Evolutionary conservation across 2,329 filamentous ascomycete species (phyloP).

Genomic region (Davidsoniella neocaledoniae): DNA sequence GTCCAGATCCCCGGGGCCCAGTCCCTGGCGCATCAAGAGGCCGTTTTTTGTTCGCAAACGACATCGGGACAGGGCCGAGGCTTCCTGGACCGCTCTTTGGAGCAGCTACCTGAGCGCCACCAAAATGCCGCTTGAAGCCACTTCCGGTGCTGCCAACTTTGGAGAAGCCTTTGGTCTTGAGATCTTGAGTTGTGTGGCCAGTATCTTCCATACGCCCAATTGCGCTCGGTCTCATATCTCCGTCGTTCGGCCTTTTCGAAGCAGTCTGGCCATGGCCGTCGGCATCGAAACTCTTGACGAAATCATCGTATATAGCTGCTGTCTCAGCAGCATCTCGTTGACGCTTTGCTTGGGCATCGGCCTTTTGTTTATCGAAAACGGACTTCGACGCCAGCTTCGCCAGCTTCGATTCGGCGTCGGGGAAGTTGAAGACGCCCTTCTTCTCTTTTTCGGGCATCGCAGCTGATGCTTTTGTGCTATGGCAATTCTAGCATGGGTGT

Average conservation of each 20-base stretch:
- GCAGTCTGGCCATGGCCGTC: slow-evolving; percentile 34
- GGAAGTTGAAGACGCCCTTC: slow-evolving; percentile 33
- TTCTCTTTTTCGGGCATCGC: too few species aligned
- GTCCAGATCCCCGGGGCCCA: slow-evolving; percentile 14
- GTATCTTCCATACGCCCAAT: neutral
- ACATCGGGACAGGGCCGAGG: slow-evolving; percentile 34
- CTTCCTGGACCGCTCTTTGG: slow-evolving; percentile 46
- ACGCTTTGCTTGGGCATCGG: slow-evolving; percentile 78
- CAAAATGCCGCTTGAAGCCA: slow-evolving; percentile 46
- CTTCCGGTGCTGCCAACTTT: slow-evolving; percentile 14
- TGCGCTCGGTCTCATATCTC: neutral
- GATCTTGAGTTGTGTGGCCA: neutral
- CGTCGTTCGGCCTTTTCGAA: neutral
- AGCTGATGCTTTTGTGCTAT: too few species aligned
- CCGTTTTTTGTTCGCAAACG: slow-evolving; percentile 35
- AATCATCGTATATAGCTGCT: slow-evolving; percentile 71
- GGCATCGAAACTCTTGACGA: slow-evolving; percentile 62
- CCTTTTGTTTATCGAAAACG: slow-evolving; percentile 73
- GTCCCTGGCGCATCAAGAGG: slow-evolving; percentile 22
- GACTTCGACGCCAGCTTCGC: slow-evolving; percentile 70
- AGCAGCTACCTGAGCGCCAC: slow-evolving; percentile 24
- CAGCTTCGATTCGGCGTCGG: slow-evolving; percentile 60
- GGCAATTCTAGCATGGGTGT: too few species aligned
- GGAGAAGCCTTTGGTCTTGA: slow-evolving; percentile 2
- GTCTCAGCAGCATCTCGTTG: slow-evolving; percentile 73